Evolutionary conservation across 345 rosid species (phyloP).

Genomic region (Trapa bicornis): DNA sequence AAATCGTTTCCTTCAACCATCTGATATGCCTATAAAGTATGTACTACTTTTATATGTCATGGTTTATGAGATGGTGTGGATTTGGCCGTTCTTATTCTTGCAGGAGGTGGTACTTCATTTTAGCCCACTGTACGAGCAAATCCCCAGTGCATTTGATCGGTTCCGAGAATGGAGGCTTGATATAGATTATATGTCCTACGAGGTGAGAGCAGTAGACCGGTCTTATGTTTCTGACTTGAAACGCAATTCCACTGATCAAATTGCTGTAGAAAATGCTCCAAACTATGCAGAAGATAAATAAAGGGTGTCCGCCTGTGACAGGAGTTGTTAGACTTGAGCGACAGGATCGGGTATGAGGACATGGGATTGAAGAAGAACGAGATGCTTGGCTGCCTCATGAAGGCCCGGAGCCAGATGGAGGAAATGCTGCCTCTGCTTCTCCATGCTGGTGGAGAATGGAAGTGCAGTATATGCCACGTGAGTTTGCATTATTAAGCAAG

Average conservation of each 20-base stretch:
- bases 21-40: too few species aligned
- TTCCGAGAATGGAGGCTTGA: constrained; percentile 6
- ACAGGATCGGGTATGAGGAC: constrained; percentile 7
- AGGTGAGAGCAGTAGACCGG: constrained; percentile 1
- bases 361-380: constrained; percentile 6
- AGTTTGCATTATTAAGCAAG: background rate
- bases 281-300: background rate
- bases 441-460: background rate
- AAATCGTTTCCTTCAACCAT: too few species aligned
- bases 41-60: too few species aligned
- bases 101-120: background rate
- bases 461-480: constrained; percentile 12
- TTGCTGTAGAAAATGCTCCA: background rate
- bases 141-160: constrained; percentile 1
- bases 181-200: constrained; percentile 8
- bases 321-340: constrained; percentile 9
- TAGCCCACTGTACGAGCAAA: constrained; percentile 3
- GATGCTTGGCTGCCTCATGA: constrained; percentile 5
- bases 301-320: background rate
- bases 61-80: background rate
- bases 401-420: background rate
- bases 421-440: constrained; percentile 3
- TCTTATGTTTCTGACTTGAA: background rate
- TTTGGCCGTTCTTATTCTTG: background rate
- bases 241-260: background rate